A percentile compares a stretch with the other conserved stretches of the same genome.
Conservation (phyloP, 2,329 filamentous ascomycete species). For the Exophiala bonariae region DNA sequence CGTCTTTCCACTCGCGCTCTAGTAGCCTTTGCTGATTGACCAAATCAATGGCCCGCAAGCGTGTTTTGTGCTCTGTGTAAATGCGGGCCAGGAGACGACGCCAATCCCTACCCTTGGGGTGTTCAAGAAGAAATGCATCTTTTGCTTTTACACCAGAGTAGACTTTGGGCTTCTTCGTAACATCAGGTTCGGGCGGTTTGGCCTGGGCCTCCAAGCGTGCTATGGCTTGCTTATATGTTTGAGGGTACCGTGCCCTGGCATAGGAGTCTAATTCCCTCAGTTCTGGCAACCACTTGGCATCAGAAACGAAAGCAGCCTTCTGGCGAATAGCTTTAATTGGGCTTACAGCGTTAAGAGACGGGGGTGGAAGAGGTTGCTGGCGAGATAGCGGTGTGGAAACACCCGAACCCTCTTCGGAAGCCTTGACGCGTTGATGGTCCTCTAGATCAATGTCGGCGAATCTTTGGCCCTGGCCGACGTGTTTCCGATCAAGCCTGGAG, state of each 20-base stretch:
- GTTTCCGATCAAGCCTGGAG: background rate
- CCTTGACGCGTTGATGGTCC: slow-evolving; percentile 1
- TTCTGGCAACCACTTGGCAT: slow-evolving; percentile 15
- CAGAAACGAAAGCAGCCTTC: slow-evolving; percentile 7
- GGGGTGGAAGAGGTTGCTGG: slow-evolving; percentile 1
- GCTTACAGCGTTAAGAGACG: slow-evolving; percentile 12
- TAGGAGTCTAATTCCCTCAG: slow-evolving; percentile 15
- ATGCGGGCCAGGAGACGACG: slow-evolving; percentile 5
- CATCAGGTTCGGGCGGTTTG: too few species aligned
- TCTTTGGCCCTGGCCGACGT: background rate
- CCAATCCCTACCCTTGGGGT: slow-evolving; percentile 17
- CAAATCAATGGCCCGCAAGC: slow-evolving; percentile 15
- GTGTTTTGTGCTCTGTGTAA: slow-evolving; percentile 13
- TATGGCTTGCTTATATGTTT: too few species aligned
- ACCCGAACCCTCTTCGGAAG: too few species aligned
- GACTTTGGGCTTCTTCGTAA: too few species aligned
- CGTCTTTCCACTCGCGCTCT: slow-evolving; percentile 13
- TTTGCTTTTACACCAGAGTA: background rate
- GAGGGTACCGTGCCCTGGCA: too few species aligned
- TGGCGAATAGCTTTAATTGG: slow-evolving; percentile 11
- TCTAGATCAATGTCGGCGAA: slow-evolving; percentile 17
- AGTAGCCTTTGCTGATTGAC: slow-evolving; percentile 17
- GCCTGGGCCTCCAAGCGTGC: too few species aligned
- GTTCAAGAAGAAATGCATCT: too few species aligned
- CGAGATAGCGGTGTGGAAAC: slow-evolving; percentile 4